Evolutionary conservation across 331 rosid species (phyloP).

Genomic region (Pyrus hybrid): DNA sequence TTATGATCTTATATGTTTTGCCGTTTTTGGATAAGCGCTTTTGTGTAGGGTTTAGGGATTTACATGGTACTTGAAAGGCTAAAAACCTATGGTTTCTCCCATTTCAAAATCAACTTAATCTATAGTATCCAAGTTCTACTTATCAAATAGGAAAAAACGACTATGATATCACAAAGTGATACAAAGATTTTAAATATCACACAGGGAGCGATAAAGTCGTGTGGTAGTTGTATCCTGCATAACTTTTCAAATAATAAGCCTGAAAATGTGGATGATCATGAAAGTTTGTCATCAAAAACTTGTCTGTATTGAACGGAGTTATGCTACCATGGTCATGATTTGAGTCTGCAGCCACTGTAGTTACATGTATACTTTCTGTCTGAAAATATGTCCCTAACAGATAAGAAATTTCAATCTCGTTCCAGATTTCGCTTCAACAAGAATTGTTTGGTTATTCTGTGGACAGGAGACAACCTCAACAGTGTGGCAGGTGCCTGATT

Average conservation of each 20-base stretch:
- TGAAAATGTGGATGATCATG: neutral
- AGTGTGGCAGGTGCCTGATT: conserved; percentile 73
- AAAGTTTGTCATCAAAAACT: neutral
- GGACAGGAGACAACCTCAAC: conserved; percentile 98
- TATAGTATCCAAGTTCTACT: neutral
- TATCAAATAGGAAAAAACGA: neutral
- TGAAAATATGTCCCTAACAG: neutral
- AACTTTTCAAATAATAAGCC: neutral
- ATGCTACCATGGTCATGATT: neutral
- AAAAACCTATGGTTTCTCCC: neutral
- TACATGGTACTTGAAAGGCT: neutral
- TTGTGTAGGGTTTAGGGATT: neutral
- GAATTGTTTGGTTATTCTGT: conserved; percentile 71
- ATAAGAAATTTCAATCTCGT: neutral
- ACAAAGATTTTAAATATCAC: no score
- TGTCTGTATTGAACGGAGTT: neutral
- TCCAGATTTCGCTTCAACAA: conserved; percentile 66
- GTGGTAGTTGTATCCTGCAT: no score
- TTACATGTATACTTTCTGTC: neutral
- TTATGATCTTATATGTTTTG: neutral
- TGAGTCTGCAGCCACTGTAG: neutral
- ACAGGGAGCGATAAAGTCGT: no score
- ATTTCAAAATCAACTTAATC: neutral
- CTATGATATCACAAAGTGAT: no score
- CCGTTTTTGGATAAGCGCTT: neutral